Conservation (phyloP, 2,329 filamentous ascomycete genomes). For the Blastomyces silverae region DNA sequence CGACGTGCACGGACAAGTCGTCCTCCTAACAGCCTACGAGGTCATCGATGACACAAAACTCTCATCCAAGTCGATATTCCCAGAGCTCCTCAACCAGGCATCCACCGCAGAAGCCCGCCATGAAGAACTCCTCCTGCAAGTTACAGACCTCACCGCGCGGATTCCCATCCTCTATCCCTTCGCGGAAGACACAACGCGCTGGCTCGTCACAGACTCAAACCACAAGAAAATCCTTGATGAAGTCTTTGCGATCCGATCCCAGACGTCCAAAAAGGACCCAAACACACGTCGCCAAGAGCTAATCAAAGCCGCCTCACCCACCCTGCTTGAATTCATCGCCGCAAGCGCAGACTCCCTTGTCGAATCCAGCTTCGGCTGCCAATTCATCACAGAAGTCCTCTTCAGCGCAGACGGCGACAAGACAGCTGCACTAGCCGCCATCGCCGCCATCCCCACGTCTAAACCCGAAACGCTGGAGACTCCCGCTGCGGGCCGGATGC, state of each 20-base stretch:
- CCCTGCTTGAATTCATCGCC: constrained; percentile 66
- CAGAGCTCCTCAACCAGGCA: constrained; percentile 72
- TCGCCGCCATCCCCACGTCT: constrained; percentile 46
- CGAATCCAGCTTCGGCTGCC: constrained; percentile 72
- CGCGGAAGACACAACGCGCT: constrained; percentile 54
- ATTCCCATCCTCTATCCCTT: constrained; percentile 74
- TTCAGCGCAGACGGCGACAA: constrained; percentile 72
- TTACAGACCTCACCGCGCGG: constrained; percentile 46
- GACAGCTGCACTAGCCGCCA: constrained; percentile 61
- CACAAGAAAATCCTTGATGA: constrained; percentile 63
- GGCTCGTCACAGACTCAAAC: constrained; percentile 58
- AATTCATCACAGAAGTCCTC: constrained; percentile 76
- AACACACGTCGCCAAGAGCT: constrained; percentile 69
- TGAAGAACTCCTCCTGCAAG: constrained; percentile 40
- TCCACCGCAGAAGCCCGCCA: constrained; percentile 34
- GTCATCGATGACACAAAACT: constrained; percentile 92
- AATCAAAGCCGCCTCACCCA: constrained; percentile 63
- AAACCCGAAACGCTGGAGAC: constrained; percentile 51
- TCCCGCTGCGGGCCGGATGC: constrained; percentile 67
- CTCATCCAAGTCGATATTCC: constrained; percentile 75
- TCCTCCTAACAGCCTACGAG: constrained; percentile 81
- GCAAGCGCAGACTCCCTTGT: constrained; percentile 62
- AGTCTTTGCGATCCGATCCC: constrained; percentile 68
- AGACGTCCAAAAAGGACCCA: constrained; percentile 88
- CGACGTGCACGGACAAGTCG: constrained; percentile 68